A percentile compares a stretch with the other conserved stretches of the same genome.
Evolutionary conservation across 352 stramenopile genomes (phyloP).

Genomic region (Elongisporangium prolatum): DNA sequence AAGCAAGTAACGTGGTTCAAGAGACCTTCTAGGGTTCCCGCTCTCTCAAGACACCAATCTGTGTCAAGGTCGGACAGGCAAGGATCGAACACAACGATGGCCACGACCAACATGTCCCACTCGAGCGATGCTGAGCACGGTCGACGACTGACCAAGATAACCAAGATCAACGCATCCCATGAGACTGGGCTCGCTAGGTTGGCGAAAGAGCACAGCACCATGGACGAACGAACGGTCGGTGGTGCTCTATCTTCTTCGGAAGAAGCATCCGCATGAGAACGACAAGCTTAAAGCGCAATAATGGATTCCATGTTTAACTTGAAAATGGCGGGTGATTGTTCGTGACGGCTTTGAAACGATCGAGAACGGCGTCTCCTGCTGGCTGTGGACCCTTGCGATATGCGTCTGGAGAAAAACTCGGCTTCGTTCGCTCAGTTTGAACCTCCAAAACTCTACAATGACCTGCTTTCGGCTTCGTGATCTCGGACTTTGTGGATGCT

Average conservation of each 20-base stretch:
- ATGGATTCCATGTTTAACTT: slow-evolving; percentile 43
- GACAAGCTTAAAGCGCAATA: too few species aligned
- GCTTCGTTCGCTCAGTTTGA: slow-evolving; percentile 31
- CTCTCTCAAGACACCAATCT: background rate
- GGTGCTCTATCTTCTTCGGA: background rate
- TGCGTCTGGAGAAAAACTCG: slow-evolving; percentile 31
- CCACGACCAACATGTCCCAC: background rate
- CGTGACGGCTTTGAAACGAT: slow-evolving; percentile 27
- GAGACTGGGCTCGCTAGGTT: too few species aligned
- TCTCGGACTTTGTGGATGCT: slow-evolving; percentile 30
- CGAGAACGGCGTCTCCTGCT: slow-evolving; percentile 23
- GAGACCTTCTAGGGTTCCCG: background rate
- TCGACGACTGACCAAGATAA: background rate
- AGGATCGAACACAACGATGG: background rate
- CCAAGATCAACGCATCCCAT: background rate
- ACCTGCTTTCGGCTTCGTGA: slow-evolving; percentile 12
- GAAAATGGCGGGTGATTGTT: slow-evolving; percentile 43
- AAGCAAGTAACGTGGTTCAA: background rate
- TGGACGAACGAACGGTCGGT: background rate
- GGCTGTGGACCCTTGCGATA: slow-evolving; percentile 17
- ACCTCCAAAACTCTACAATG: background rate
- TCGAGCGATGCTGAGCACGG: background rate
- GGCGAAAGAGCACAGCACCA: too few species aligned
- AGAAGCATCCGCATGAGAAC: background rate
- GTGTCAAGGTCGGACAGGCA: background rate